Evolutionary conservation across 2,329 filamentous ascomycete species (phyloP).

Genomic region (Graphilbum ipis-grandicollis): DNA sequence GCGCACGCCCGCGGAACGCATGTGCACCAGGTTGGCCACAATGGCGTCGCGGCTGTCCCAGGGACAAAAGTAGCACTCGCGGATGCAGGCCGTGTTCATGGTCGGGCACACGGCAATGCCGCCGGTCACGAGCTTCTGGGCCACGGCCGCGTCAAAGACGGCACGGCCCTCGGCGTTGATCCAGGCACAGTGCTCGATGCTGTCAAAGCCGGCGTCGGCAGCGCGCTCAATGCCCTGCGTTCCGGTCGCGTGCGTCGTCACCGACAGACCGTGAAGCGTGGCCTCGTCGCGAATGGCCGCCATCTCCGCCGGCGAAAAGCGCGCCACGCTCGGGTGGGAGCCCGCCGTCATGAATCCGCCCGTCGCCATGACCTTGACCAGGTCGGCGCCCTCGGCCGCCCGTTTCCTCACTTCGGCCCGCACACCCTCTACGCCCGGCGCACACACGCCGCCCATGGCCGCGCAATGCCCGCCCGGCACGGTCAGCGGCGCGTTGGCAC

Average conservation of each 20-base stretch:
- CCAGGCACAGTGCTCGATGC: slow-evolving; percentile 9
- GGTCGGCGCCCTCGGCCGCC: slow-evolving; percentile 5
- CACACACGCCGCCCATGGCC: slow-evolving; percentile 5
- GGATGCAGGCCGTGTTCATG: slow-evolving; percentile 9
- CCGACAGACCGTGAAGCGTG: slow-evolving; percentile 1
- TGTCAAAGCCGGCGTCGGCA: slow-evolving; percentile 5
- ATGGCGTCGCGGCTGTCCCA: slow-evolving; percentile 6
- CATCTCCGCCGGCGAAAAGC: slow-evolving; percentile 6
- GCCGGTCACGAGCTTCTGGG: slow-evolving; percentile 4
- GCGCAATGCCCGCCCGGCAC: slow-evolving; percentile 6
- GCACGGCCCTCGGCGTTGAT: slow-evolving; percentile 3
- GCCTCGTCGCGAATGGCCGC: slow-evolving; percentile 7
- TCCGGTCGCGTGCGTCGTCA: slow-evolving; percentile 7
- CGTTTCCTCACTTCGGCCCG: slow-evolving; percentile 7
- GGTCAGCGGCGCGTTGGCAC: slow-evolving; percentile 7
- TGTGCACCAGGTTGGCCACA: slow-evolving; percentile 3
- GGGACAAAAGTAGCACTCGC: slow-evolving; percentile 6
- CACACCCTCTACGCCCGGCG: slow-evolving; percentile 4
- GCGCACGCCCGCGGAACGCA: slow-evolving; percentile 4
- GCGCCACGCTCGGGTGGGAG: slow-evolving; percentile 5
- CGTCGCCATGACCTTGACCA: slow-evolving; percentile 8
- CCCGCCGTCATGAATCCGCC: slow-evolving; percentile 9
- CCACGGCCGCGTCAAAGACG: slow-evolving; percentile 3
- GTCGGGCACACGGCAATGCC: slow-evolving; percentile 8
- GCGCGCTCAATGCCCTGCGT: slow-evolving; percentile 8